Evolutionary conservation across 2,329 filamentous ascomycete genomes (phyloP).

Genomic region (Xylariaceae sp.): DNA sequence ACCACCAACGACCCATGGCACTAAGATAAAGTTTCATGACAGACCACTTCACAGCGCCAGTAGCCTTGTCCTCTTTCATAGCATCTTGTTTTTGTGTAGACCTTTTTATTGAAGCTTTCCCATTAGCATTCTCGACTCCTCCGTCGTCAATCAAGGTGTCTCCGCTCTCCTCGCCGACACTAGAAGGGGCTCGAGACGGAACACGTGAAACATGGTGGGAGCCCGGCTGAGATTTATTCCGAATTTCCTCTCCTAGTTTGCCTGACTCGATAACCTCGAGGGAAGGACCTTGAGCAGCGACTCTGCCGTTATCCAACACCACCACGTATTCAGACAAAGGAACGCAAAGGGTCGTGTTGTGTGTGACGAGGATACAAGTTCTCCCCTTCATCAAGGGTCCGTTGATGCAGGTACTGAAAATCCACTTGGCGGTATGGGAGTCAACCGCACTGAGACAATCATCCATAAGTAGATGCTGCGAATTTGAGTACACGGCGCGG

Average conservation of each 20-base stretch:
- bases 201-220: conserved; percentile 75
- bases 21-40: conserved; percentile 86
- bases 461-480: conserved; percentile 87
- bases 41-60: conserved; percentile 84
- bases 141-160: conserved; percentile 64
- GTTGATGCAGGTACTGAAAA: conserved; percentile 90
- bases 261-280: conserved; percentile 84
- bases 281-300: conserved; percentile 77
- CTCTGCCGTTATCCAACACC: conserved; percentile 84
- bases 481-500: conserved; percentile 96
- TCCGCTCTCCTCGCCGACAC: conserved; percentile 68
- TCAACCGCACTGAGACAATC: conserved; percentile 97
- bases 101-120: conserved; percentile 54
- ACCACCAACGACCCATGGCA: conserved; percentile 97
- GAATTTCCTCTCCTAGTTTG: conserved; percentile 83
- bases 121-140: conserved; percentile 53
- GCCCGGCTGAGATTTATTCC: conserved; percentile 70
- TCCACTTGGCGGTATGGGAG: conserved; percentile 97
- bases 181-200: conserved; percentile 80
- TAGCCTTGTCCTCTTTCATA: conserved; percentile 79
- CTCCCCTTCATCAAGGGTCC: conserved; percentile 87
- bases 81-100: conserved; percentile 59
- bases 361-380: conserved; percentile 94
- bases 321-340: conserved; percentile 83
- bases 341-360: conserved; percentile 89